Conservation (phyloP, 768 basidiomycete genomes). For the Auriscalpium orientale region DNA sequence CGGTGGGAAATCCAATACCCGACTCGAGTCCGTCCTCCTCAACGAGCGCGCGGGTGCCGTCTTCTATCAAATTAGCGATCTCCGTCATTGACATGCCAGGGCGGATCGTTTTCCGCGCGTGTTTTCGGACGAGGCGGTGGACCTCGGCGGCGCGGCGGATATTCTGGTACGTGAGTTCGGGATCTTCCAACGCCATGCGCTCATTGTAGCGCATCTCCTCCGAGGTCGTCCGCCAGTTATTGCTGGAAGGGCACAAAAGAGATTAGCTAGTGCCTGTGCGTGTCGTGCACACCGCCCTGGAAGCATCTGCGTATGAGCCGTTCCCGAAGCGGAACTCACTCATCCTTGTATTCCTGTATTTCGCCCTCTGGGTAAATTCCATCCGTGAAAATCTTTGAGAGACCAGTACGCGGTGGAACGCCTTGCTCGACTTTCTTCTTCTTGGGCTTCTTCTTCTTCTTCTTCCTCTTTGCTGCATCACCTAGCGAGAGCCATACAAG, state of each 20-base stretch:
- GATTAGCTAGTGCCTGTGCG: not conserved
- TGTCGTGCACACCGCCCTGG: not conserved
- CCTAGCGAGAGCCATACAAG: conserved; percentile 31
- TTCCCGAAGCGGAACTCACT: conserved; percentile 45
- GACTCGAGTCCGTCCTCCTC: conserved; percentile 82
- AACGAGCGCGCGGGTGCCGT: conserved; percentile 83
- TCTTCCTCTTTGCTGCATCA: conserved; percentile 54
- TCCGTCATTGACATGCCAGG: conserved; percentile 94
- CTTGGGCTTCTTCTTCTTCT: conserved; percentile 92
- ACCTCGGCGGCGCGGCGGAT: conserved; percentile 95
- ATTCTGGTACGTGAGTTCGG: conserved; percentile 76
- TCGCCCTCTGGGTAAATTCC: conserved; percentile 91
- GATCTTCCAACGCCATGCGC: conserved; percentile 67
- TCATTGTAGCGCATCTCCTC: conserved; percentile 89
- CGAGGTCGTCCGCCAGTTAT: conserved; percentile 79
- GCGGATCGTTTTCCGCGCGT: conserved; percentile 75
- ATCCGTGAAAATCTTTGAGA: conserved; percentile 82
- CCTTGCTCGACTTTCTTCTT: conserved; percentile 72
- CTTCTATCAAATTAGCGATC: conserved; percentile 90
- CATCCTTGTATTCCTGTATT: conserved; percentile 83
- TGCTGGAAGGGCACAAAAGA: conserved; percentile 40
- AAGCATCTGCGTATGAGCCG: not conserved
- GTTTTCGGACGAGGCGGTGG: conserved; percentile 82
- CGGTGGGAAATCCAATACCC: conserved; percentile 95
- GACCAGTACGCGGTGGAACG: conserved; percentile 86